Conservation (phyloP, 2,329 filamentous ascomycete species). For the Boeremia lycopersici region DNA sequence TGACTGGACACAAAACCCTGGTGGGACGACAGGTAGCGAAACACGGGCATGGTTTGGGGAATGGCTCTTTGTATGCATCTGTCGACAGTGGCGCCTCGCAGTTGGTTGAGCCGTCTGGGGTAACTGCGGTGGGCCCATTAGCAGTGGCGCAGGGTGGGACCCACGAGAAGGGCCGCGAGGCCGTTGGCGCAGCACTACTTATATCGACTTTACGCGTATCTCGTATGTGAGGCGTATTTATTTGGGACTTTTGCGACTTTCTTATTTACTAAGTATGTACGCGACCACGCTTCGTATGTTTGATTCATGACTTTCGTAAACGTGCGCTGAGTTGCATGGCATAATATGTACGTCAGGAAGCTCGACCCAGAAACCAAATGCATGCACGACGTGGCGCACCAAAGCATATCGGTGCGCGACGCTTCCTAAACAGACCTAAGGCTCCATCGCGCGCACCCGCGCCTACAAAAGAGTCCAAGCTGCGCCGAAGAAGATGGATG, state of each 20-base stretch:
- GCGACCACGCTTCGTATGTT: background rate
- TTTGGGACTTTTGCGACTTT: background rate
- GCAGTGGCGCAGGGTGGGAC: constrained; percentile 7
- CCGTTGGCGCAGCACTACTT: constrained; percentile 5
- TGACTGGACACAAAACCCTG: background rate
- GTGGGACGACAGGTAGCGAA: background rate
- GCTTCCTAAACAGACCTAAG: background rate
- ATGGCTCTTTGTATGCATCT: constrained; percentile 5
- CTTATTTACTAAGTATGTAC: background rate
- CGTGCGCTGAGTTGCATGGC: background rate
- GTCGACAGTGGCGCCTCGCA: background rate
- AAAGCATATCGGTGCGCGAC: background rate
- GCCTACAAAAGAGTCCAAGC: constrained; percentile 33
- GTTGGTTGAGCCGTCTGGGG: constrained; percentile 1
- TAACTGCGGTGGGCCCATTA: constrained; percentile 5
- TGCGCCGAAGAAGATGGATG: constrained; percentile 30
- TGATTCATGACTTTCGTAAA: background rate
- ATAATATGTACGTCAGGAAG: too few relatives aligned
- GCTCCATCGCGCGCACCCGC: background rate
- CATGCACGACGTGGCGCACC: background rate
- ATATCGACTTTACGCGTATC: constrained; percentile 2
- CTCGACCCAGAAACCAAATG: background rate
- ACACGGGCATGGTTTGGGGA: constrained; percentile 5
- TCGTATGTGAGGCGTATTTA: constrained; percentile 1
- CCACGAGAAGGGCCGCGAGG: background rate